Evolutionary conservation across 2,329 filamentous ascomycete genomes (phyloP), one percentile per base, ranked within the genome.

Genomic region (Apiospora malaysiana): DNA sequence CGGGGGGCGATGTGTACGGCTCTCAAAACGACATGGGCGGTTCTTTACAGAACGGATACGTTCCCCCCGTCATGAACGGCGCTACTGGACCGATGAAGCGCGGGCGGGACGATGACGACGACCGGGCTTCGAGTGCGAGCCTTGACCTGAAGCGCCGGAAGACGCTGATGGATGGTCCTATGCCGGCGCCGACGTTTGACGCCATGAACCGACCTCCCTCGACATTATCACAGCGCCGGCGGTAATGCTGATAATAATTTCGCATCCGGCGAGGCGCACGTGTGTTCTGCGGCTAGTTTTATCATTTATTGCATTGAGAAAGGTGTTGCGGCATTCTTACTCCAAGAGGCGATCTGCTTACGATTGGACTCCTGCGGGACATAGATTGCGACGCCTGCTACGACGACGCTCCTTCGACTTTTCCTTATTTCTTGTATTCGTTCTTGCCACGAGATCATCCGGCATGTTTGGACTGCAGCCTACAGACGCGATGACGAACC

Each of bases 101-200:
- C 69, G 82, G 83, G 2, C 84, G 85, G 14, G 85, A 87, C 43
- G 91, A 94, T 43, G 88, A 90, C 25, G 90, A 92, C 32, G 84
- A 86, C 27, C 90, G 92, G 16, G 88, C 91, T 27, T 86, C 89
- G 49, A 91, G 87, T 77, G 88, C 88, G 63, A 89, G 91, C 63
- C 83, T 90, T 73, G 88, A 92, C 27, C 81, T 92, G 71, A 97
- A 97, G 84, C 90, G 94, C 75, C 91, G 93, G 74, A 95, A 95
- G 85, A 95, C 93, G 0, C 86, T 93, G 75, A 88, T 90, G 73
- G 91, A 93, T 76, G 83, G 86, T 14, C 83, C 85, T 2, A 84
- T 87, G n/a, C 82, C 87, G 32, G 80, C 83, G 27, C 82, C 87
- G 27, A 81, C 79, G 23, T 89, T 88, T 75, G 86, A 89, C 67